Base-by-base conservation (phyloP, 2,329 filamentous ascomycete genomes). In the Exutisphaerella laricina region DNA sequence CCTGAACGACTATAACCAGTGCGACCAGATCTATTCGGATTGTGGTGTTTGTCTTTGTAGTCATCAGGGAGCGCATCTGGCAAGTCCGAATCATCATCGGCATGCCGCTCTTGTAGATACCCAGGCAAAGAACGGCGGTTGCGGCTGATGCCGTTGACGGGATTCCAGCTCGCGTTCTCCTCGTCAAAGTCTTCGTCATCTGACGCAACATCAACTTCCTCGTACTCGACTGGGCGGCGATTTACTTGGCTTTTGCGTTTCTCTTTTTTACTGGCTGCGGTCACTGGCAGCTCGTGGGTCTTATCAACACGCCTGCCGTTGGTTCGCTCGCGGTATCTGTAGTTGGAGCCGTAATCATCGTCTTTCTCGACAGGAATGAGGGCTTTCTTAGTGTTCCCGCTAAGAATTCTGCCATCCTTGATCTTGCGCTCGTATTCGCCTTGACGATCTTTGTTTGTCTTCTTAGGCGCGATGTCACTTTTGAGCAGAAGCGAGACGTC, bases 171-270 rank as follows among this genome's bases (percentile, higher is more conserved):
- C 12, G 29, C 22, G 10, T 31, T 30, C 4, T 37, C 17, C 8
- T 57, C 55, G 2, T 52, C 57, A n/a, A 23, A 21, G 4, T 61
- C 58, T 12, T 72, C 70, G 3, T 68, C 65, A 17, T 71, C 69
- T 1, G 67, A 69, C 20, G 67, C 70, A 23, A 73, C 59, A 9
- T 66, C 66, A 14, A 72, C 62, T 40, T 73, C 70, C 53, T 73
- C 70, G 39, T 67, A 72, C 14, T 65, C 50, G 10, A 51, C 54
- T 41, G 47, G 58, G 55, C 25, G 41, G 23, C 46, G 35, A 18
- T 41, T 38, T 3, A n/a, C 20, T 21, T 35, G 33, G 20, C 43
- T 51, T 34, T 49, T 48, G 8, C 54, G 42, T 23, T 44, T 48
- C 30, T 46, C 49, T 33, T 48, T 55, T 4, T 32, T 45, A 35